Evolutionary conservation across 139 green algal genomes (phyloP).

Genomic region (Chara braunii): DNA sequence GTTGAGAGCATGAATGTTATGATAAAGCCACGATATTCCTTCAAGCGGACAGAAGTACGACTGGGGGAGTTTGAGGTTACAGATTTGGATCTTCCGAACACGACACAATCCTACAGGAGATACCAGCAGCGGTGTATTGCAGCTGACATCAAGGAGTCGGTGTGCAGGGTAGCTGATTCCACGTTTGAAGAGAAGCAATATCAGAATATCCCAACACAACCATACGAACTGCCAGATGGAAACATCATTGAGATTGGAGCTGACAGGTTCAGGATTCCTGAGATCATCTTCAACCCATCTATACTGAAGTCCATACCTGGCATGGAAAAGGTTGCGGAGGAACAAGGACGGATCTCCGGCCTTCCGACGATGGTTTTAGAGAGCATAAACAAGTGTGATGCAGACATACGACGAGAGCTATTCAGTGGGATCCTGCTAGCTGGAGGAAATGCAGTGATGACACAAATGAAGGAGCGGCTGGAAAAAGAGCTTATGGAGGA

Average conservation of each 20-base stretch:
- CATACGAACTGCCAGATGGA: conserved; percentile 20
- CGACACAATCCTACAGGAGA: conserved; percentile 45
- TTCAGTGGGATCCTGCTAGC: conserved; percentile 37
- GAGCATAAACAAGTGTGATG: conserved; percentile 44
- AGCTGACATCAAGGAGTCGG: conserved; percentile 21
- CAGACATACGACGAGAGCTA: conserved; percentile 33
- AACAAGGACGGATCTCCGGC: neutral
- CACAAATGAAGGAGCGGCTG: conserved; percentile 21
- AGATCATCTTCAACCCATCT: no score
- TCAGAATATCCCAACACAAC: conserved; percentile 9
- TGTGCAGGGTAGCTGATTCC: conserved; percentile 3
- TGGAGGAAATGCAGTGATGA: conserved; percentile 7
- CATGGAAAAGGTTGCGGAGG: no score
- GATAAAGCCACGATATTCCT: conserved; percentile 64
- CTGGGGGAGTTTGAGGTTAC: conserved; percentile 56
- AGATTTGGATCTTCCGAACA: conserved; percentile 24
- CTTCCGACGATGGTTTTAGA: conserved; percentile 9
- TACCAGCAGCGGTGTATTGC: conserved; percentile 51
- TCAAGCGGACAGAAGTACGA: conserved; percentile 57
- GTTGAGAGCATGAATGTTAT: neutral
- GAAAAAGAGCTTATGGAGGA: conserved; percentile 26
- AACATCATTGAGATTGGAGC: no score
- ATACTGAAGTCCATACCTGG: no score
- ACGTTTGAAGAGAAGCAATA: conserved; percentile 5
- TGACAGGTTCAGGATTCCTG: no score